Percentiles rank a stretch among this genome's conserved stretches.
These are phyloP conservation scores for Gigaspora rosea DNA, from an alignment of 192 early-diverging fungal genomes.

Conservation along the genomic window DNA sequence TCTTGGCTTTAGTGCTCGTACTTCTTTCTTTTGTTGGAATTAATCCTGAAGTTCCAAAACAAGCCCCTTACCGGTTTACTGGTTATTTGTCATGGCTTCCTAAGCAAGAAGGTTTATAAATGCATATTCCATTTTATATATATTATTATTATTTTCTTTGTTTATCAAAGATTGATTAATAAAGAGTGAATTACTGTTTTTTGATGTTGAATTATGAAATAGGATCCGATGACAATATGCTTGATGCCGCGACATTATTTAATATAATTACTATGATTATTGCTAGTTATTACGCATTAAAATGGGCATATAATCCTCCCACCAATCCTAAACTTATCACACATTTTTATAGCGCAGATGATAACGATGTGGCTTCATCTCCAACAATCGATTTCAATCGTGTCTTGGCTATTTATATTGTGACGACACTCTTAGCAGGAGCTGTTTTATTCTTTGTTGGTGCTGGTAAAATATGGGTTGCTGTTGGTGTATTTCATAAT, in stretches of 20 bases:
- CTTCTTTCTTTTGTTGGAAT: neutral
- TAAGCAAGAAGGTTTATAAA: neutral
- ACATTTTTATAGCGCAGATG: neutral
- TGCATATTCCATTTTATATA: neutral
- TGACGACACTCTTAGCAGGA: neutral
- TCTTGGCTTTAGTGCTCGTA: neutral
- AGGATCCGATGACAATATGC: neutral
- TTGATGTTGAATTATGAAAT: neutral
- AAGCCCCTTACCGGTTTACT: neutral
- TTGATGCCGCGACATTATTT: neutral
- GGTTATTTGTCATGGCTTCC: constrained; percentile 10
- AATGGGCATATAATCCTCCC: neutral
- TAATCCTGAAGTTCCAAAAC: neutral
- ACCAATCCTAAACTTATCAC: neutral
- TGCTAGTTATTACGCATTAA: neutral
- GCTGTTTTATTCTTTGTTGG: neutral
- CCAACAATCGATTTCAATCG: constrained; percentile 7
- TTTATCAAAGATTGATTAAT: neutral
- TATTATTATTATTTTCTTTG: neutral
- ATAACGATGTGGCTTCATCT: neutral
- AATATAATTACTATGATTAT: neutral
- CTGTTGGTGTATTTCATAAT: constrained; percentile 30
- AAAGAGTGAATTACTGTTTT: neutral
- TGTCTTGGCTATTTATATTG: neutral
- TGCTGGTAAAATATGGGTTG: constrained; percentile 22